phyloP scores from a whole-genome alignment of 2,329 filamentous ascomycete species.

The Trichoderma brevicompactum region DNA sequence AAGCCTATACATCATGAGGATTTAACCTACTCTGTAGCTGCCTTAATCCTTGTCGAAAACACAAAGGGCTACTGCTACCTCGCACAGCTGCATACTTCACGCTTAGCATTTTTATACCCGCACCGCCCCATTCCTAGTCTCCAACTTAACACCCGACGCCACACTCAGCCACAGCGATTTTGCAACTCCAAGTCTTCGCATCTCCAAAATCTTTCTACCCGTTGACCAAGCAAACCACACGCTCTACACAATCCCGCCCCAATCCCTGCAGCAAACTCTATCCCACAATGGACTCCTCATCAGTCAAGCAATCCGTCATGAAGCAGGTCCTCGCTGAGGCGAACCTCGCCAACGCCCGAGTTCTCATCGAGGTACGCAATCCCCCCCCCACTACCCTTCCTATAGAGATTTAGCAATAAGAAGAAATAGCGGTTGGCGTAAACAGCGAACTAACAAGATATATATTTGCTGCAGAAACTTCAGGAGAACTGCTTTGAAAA shows the following conservation, averaged over 20 bases:
- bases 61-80: neutral
- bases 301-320: conserved; percentile 65
- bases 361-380: conserved; percentile 67
- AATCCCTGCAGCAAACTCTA: conserved; percentile 34
- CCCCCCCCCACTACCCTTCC: conserved; percentile 17
- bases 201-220: conserved; percentile 18
- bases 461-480: conserved; percentile 62
- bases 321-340: conserved; percentile 67
- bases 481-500: conserved; percentile 81
- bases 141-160: neutral
- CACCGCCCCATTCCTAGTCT: neutral
- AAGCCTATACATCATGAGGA: neutral
- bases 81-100: neutral
- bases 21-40: neutral
- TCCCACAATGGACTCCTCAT: conserved; percentile 60
- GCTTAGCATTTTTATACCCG: too few species aligned
- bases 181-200: conserved; percentile 17
- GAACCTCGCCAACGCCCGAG: conserved; percentile 69
- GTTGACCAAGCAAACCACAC: conserved; percentile 16
- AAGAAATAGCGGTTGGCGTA: neutral
- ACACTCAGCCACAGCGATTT: conserved; percentile 27
- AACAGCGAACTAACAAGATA: neutral
- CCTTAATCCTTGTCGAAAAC: neutral
- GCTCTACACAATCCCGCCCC: neutral
- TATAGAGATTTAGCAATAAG: neutral